Evolutionary conservation across 2,329 filamentous ascomycete species (phyloP).

Genomic region (Laburnicola sp.): DNA sequence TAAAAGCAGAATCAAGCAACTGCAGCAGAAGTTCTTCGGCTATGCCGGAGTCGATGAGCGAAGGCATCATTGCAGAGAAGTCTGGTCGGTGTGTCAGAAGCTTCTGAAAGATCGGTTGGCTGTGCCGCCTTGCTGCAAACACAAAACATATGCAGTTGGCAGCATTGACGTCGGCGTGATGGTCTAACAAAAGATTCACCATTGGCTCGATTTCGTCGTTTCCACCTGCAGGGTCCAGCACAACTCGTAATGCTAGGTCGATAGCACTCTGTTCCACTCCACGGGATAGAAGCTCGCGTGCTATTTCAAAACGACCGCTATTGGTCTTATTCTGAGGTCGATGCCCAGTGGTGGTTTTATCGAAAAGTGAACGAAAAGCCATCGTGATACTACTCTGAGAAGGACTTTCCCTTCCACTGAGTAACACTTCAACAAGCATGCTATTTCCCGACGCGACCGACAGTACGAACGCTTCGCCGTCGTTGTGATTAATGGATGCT

Average conservation of each 20-base stretch:
- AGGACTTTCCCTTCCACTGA: constrained; percentile 44
- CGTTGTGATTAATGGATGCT: constrained; percentile 53
- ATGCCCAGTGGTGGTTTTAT: constrained; percentile 8
- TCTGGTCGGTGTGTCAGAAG: constrained; percentile 51
- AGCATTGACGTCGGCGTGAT: constrained; percentile 37
- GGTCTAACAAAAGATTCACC: constrained; percentile 30
- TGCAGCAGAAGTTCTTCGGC: constrained; percentile 51
- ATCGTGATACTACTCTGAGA: constrained; percentile 30
- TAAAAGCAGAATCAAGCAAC: constrained; percentile 59
- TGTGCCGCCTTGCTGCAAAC: constrained; percentile 31
- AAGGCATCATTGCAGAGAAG: constrained; percentile 58
- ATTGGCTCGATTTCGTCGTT: constrained; percentile 15
- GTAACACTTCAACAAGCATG: constrained; percentile 55
- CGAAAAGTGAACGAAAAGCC: constrained; percentile 33
- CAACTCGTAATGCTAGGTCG: constrained; percentile 9
- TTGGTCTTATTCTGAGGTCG: not conserved
- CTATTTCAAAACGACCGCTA: constrained; percentile 17
- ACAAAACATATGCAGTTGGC: constrained; percentile 36
- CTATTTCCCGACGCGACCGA: constrained; percentile 58
- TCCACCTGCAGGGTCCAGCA: constrained; percentile 23
- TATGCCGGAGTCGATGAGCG: constrained; percentile 57
- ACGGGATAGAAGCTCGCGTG: constrained; percentile 27
- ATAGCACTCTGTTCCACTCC: constrained; percentile 35
- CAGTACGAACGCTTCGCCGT: constrained; percentile 58
- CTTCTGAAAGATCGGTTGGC: constrained; percentile 27